Base-by-base conservation (phyloP, 768 basidiomycete species). In the Panellus pusillus region DNA sequence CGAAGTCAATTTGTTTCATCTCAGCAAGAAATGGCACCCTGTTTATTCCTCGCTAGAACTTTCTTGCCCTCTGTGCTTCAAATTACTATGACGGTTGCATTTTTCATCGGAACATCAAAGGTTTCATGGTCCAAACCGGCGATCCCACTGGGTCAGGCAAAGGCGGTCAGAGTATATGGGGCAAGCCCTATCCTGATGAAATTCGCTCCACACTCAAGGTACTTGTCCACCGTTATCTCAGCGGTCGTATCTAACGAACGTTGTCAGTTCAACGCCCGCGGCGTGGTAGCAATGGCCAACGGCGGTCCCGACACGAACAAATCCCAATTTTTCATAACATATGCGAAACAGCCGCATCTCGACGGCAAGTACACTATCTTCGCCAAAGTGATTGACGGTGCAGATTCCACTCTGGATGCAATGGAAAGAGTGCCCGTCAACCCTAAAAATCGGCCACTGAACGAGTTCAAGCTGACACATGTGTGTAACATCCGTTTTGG, bases 231-330 rank as follows among this genome's bases (percentile, higher is more conserved):
- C 38, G 38, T 55, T 52, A 58, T 58, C 51, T 61, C 42, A 31
- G 15, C 9, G 20, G 24, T 9, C 43, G 11, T 43, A 18, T n/a
- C 39, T 17, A 9, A 20, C 13, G n/a, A 28, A 49, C 47, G 48
- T 36, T 62, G 58, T 63, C 66, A 98, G 96, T 98, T 99, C 75
- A 98, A 98, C 70, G 77, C 85, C 47, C 84, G 97, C 56, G 97
- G 97, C 15, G 80, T 98, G 60, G 87, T 98, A 14, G 97, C 97
- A 27, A 98, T 98, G 95, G 97, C 97, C 50, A 99, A 98, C 71
- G 87, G 91, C 8, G 97, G 97, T 1, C 86, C 86, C 9, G 92
- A 97, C 68, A 84, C 89, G 31, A 99, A 98, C 75, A 98, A 96
- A 72, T 87, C 79, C 40, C 90, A 93, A 67, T 93, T 93, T 68